Conservation (phyloP, 257 asterid species). For the Euphrasia confusa region DNA sequence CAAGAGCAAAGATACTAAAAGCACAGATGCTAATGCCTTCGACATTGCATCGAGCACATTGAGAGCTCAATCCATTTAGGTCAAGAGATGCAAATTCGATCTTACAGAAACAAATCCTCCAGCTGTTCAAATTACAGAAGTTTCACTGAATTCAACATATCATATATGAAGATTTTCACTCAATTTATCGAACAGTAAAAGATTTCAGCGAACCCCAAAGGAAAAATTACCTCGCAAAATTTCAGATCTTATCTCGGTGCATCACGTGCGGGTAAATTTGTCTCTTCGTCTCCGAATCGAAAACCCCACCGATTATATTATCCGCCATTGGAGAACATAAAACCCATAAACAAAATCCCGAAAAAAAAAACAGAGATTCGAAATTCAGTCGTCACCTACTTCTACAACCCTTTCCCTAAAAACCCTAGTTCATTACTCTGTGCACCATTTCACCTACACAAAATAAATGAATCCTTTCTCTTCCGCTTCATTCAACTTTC, state of each 20-base stretch:
- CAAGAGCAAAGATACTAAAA: conserved; percentile 37
- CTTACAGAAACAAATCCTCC: neutral
- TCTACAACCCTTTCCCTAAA: neutral
- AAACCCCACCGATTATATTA: conserved; percentile 38
- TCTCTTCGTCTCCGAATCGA: conserved; percentile 9
- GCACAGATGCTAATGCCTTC: conserved; percentile 39
- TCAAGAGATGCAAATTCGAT: neutral
- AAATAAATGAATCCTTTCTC: neutral
- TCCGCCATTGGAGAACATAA: conserved; percentile 20
- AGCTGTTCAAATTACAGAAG: neutral
- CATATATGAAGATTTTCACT: neutral
- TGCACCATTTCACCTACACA: neutral
- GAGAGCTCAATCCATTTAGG: conserved; percentile 34
- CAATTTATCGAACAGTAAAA: neutral
- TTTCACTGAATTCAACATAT: neutral
- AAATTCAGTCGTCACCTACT: neutral
- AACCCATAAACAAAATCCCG: neutral
- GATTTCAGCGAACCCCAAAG: conserved; percentile 17
- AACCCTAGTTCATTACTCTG: neutral
- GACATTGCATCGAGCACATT: conserved; percentile 48
- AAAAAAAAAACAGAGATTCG: conserved; percentile 18
- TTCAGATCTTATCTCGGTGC: conserved; percentile 56
- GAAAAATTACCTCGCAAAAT: conserved; percentile 35
- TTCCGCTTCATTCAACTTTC: neutral
- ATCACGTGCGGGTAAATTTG: conserved; percentile 33